Evolutionary conservation across 805 yeast species (phyloP).

Genomic region (Blastobotrys terrestris): DNA sequence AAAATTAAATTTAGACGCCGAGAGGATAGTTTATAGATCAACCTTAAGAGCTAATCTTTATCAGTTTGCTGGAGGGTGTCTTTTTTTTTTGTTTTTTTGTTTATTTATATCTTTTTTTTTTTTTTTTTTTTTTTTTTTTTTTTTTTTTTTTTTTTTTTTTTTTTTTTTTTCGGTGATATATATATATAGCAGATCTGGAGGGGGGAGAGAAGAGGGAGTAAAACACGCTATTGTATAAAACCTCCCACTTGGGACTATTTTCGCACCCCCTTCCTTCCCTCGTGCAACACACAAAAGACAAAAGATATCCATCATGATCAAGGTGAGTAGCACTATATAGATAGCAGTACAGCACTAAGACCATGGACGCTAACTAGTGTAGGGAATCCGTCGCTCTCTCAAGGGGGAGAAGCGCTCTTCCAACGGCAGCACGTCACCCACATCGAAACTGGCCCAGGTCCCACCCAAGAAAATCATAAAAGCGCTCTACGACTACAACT

Average conservation of each 20-base stretch:
- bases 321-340: slow-evolving; percentile 6
- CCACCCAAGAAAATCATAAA: slow-evolving; percentile 80
- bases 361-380: not conserved
- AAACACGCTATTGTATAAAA: not conserved
- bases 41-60: no score
- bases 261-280: not conserved
- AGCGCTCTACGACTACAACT: slow-evolving; percentile 69
- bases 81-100: no score
- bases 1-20: no score
- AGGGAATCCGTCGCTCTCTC: slow-evolving; percentile 31
- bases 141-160: no score
- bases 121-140: no score
- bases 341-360: not conserved
- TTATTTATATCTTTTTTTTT: no score
- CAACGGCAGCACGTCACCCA: slow-evolving; percentile 10
- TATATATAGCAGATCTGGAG: no score
- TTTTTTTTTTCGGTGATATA: no score
- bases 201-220: no score
- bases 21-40: no score
- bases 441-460: slow-evolving; percentile 28
- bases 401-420: slow-evolving; percentile 29
- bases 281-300: not conserved
- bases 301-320: not conserved
- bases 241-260: not conserved
- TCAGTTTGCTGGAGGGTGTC: no score